Evolutionary conservation across 768 basidiomycete genomes (phyloP).

Genomic region (Leccinum olivaceopallidum): DNA sequence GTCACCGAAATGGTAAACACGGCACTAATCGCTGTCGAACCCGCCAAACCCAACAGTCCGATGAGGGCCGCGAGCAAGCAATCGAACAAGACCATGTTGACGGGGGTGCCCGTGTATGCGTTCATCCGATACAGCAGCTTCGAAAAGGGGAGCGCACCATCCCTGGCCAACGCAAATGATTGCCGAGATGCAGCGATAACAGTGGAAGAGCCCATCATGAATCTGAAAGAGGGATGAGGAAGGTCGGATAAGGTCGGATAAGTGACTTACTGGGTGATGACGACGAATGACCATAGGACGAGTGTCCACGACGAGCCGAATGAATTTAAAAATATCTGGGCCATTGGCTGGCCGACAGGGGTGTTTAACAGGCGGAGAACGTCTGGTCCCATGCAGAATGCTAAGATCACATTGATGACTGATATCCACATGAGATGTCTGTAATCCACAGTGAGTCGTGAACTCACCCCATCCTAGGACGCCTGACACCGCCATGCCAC

Average conservation of each 20-base stretch:
- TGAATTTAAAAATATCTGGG: constrained; percentile 39
- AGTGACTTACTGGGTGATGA: constrained; percentile 42
- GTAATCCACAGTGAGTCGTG: background rate
- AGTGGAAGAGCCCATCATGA: constrained; percentile 45
- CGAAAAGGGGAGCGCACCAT: constrained; percentile 61
- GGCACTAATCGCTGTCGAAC: constrained; percentile 52
- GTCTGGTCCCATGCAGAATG: constrained; percentile 58
- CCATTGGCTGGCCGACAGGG: constrained; percentile 37
- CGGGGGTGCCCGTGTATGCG: constrained; percentile 58
- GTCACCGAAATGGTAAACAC: constrained; percentile 50
- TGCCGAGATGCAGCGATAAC: constrained; percentile 53
- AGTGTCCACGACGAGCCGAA: constrained; percentile 44
- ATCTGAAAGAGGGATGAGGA: constrained; percentile 24
- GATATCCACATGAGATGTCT: constrained; percentile 17
- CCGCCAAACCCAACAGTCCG: constrained; percentile 53
- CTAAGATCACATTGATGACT: constrained; percentile 49
- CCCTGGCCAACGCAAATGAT: constrained; percentile 55
- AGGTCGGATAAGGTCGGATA: background rate
- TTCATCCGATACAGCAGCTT: constrained; percentile 48
- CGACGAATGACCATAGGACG: constrained; percentile 53
- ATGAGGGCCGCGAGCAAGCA: constrained; percentile 43
- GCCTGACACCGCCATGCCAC: constrained; percentile 43
- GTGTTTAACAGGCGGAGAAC: constrained; percentile 37
- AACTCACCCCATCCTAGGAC: constrained; percentile 45
- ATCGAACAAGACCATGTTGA: constrained; percentile 58